Percentiles rank a stretch among this genome's conserved stretches.
phyloP scores from a whole-genome alignment of 305 asterid species.

The Fraxinus sp. region DNA sequence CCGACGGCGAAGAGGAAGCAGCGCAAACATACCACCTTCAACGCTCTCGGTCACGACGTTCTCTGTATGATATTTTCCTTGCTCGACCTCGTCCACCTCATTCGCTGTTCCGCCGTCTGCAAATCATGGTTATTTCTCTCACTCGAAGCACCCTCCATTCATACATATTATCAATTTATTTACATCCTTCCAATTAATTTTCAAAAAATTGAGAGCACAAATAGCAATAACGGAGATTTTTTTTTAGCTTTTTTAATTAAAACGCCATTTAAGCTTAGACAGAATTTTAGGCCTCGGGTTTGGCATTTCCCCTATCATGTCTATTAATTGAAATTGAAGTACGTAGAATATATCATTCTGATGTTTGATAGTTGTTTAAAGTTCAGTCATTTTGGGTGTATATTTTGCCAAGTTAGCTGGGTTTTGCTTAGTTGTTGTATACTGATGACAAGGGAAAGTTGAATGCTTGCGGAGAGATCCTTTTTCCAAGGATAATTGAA shows the following conservation, averaged over 20 bases:
- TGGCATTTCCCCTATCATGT: not conserved
- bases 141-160: not conserved
- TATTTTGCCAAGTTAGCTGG: not conserved
- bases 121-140: slow-evolving; percentile 56
- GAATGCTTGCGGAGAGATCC: not conserved
- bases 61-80: slow-evolving; percentile 60
- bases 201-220: not conserved
- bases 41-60: slow-evolving; percentile 55
- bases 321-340: not conserved
- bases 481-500: not conserved
- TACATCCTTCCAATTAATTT: not conserved
- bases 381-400: not conserved
- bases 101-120: slow-evolving; percentile 94
- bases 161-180: not conserved
- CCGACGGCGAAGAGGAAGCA: slow-evolving; percentile 41
- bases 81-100: slow-evolving; percentile 65
- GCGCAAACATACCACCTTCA: slow-evolving; percentile 30
- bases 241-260: too few relatives aligned
- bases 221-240: not conserved
- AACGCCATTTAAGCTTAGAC: not conserved
- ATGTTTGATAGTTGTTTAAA: not conserved
- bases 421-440: not conserved
- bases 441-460: not conserved
- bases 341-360: not conserved
- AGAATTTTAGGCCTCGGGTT: not conserved